phyloP scores from a whole-genome alignment of 2,329 filamentous ascomycete species.

The Fonsecaea nubica region DNA sequence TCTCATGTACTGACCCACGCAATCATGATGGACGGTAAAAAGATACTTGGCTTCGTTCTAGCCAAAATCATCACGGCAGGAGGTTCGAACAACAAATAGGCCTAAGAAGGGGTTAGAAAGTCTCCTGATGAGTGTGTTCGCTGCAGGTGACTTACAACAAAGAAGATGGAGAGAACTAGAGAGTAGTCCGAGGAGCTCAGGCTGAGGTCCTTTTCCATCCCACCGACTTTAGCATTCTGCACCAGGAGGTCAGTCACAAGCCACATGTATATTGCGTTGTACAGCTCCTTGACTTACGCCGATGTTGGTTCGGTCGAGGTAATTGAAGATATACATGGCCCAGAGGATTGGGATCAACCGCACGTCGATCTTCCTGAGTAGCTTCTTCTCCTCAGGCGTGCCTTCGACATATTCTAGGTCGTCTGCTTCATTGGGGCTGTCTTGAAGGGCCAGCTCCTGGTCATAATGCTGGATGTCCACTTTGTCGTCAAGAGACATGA shows the following conservation, averaged over 20 bases:
- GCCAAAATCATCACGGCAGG: slow-evolving; percentile 57
- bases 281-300: slow-evolving; percentile 14
- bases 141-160: slow-evolving; percentile 45
- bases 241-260: slow-evolving; percentile 43
- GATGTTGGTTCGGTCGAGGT: slow-evolving; percentile 55
- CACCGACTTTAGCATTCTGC: slow-evolving; percentile 52
- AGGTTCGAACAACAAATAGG: slow-evolving; percentile 45
- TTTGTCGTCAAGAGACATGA: slow-evolving; percentile 26
- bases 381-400: slow-evolving; percentile 51
- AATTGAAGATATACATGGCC: slow-evolving; percentile 48
- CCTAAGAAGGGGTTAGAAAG: slow-evolving; percentile 10
- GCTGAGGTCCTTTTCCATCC: slow-evolving; percentile 50
- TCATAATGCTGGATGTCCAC: slow-evolving; percentile 18
- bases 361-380: slow-evolving; percentile 57
- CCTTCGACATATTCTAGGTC: slow-evolving; percentile 43
- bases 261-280: not conserved
- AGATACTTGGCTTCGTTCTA: slow-evolving; percentile 33
- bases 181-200: slow-evolving; percentile 54
- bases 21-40: slow-evolving; percentile 31
- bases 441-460: slow-evolving; percentile 17
- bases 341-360: slow-evolving; percentile 56
- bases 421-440: slow-evolving; percentile 22
- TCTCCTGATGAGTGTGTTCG: not conserved
- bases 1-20: slow-evolving; percentile 33
- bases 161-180: slow-evolving; percentile 62